Conservation (phyloP, 176 grass and related monocot species). For the Avena insularis region DNA sequence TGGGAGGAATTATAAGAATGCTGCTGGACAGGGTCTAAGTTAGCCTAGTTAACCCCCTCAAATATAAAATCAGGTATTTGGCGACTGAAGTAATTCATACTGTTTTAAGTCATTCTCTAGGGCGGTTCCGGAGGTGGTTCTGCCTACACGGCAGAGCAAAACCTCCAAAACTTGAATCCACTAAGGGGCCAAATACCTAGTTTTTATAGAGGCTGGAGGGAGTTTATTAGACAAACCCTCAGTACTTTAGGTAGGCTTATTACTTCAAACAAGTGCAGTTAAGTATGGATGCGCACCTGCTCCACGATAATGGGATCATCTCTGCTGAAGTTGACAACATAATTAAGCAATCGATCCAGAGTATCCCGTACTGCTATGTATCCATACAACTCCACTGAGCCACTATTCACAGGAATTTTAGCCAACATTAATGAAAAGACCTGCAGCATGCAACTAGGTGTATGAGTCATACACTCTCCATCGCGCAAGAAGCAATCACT, state of each 20-base stretch:
- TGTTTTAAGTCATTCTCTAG: neutral
- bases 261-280: neutral
- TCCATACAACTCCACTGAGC: constrained; percentile 17
- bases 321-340: neutral
- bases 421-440: neutral
- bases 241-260: neutral
- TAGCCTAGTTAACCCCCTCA: neutral
- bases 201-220: too few species aligned
- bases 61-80: neutral
- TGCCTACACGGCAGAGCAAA: neutral
- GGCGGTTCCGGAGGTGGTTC: neutral
- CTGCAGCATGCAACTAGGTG: neutral
- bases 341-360: neutral
- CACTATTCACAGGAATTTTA: neutral
- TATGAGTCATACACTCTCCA: neutral
- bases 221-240: too few species aligned
- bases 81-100: neutral
- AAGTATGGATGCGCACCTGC: neutral
- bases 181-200: too few species aligned
- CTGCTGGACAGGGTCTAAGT: neutral
- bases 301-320: neutral
- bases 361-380: neutral
- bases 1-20: too few species aligned
- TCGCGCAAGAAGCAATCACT: neutral
- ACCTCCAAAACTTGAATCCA: too few species aligned